Conservation (phyloP, 345 rosid species). For the Rhodamnia argentea region DNA sequence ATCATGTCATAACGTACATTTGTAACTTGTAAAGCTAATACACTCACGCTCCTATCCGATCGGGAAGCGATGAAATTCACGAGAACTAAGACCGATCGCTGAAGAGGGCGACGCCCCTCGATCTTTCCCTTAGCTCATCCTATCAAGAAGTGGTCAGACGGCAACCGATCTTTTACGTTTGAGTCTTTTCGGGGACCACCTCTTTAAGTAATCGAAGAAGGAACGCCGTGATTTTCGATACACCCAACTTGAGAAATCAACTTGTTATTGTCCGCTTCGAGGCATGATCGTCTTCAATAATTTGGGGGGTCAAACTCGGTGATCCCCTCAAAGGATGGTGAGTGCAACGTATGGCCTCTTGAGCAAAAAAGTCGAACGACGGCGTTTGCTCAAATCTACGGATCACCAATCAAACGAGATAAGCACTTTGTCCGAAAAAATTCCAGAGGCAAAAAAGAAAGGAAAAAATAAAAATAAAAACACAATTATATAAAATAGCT, state of each 20-base stretch:
- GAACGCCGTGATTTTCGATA: background rate
- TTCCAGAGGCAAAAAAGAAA: too few species aligned
- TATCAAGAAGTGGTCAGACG: background rate
- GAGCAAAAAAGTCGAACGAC: background rate
- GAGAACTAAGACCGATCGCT: background rate
- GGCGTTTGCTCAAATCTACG: background rate
- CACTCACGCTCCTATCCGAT: background rate
- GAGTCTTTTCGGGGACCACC: background rate
- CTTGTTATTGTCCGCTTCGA: background rate
- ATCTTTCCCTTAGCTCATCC: background rate
- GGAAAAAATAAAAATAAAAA: too few species aligned
- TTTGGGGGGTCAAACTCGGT: background rate
- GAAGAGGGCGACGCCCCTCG: background rate
- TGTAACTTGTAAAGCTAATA: background rate
- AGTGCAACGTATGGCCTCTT: background rate
- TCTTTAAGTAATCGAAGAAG: background rate
- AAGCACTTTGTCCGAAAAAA: background rate
- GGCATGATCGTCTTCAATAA: background rate
- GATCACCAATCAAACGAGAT: background rate
- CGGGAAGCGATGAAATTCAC: background rate
- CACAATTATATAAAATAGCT: too few species aligned
- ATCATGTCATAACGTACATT: background rate
- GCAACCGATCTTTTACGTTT: background rate
- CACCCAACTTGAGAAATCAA: background rate
- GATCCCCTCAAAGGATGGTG: background rate